Evolutionary conservation across 768 basidiomycete species (phyloP).

Genomic region (Termitomyces sp.): DNA sequence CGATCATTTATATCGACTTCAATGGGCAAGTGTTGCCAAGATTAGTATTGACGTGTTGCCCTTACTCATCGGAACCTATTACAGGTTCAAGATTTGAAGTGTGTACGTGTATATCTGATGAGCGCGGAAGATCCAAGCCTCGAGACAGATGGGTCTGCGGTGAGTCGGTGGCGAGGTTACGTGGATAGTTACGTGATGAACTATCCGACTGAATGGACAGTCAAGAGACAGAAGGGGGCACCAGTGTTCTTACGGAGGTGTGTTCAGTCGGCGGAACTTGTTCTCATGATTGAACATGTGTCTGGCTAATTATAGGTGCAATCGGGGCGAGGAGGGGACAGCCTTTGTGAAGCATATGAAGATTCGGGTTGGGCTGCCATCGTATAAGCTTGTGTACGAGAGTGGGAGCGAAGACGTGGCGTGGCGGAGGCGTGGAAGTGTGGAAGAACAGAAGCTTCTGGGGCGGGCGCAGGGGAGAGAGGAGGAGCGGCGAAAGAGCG

Average conservation of each 20-base stretch:
- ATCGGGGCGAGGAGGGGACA: slow-evolving; percentile 40
- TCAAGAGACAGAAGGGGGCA: slow-evolving; percentile 33
- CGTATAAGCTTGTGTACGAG: slow-evolving; percentile 72
- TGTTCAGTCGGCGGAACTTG: slow-evolving; percentile 14
- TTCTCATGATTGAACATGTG: slow-evolving; percentile 22
- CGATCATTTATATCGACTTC: slow-evolving; percentile 72
- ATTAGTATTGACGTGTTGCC: slow-evolving; percentile 6
- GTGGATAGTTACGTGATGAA: slow-evolving; percentile 69
- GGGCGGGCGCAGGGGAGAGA: slow-evolving; percentile 41
- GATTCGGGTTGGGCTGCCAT: slow-evolving; percentile 54
- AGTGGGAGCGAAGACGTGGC: slow-evolving; percentile 57
- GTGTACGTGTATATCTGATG: slow-evolving; percentile 59
- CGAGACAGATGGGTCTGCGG: slow-evolving; percentile 44
- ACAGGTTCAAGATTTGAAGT: slow-evolving; percentile 54
- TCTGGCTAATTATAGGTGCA: slow-evolving; percentile 48
- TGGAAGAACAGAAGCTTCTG: slow-evolving; percentile 27
- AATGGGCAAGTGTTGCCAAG: slow-evolving; percentile 66
- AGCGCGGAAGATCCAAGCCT: slow-evolving; percentile 64
- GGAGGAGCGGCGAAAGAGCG: slow-evolving; percentile 50
- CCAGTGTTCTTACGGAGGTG: slow-evolving; percentile 61
- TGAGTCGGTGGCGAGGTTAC: slow-evolving; percentile 71
- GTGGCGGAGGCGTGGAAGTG: slow-evolving; percentile 34
- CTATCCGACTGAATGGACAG: slow-evolving; percentile 70
- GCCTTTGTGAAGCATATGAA: slow-evolving; percentile 36
- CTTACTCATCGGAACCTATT: slow-evolving; percentile 12